Evolutionary conservation across 2,329 filamentous ascomycete genomes (phyloP).

Genomic region (Annulohypoxylon truncatum): DNA sequence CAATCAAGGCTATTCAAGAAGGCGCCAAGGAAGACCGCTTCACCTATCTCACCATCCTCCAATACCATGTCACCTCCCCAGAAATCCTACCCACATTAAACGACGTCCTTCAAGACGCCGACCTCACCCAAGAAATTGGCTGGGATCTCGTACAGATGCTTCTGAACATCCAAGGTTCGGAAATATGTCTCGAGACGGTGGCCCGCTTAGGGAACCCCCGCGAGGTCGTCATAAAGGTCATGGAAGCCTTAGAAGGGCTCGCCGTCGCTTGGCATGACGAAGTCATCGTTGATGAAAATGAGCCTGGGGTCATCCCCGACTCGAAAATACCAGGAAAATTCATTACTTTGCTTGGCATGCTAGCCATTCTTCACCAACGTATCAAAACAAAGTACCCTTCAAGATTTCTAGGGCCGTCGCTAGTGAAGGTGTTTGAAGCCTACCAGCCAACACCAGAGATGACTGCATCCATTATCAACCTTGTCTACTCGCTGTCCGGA

Average conservation of each 20-base stretch:
- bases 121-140: conserved; percentile 79
- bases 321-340: conserved; percentile 63
- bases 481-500: conserved; percentile 75
- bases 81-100: conserved; percentile 75
- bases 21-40: conserved; percentile 67
- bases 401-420: conserved; percentile 80
- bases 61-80: conserved; percentile 73
- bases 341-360: conserved; percentile 75
- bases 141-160: conserved; percentile 86
- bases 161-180: conserved; percentile 74
- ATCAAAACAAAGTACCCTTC: conserved; percentile 83
- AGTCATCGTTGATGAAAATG: conserved; percentile 54
- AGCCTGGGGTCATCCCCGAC: conserved; percentile 51
- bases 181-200: conserved; percentile 77
- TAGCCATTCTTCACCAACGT: conserved; percentile 77
- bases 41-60: conserved; percentile 82
- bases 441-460: conserved; percentile 75
- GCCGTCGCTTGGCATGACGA: conserved; percentile 60
- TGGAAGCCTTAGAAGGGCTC: conserved; percentile 75
- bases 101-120: conserved; percentile 73
- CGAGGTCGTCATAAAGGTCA: conserved; percentile 83
- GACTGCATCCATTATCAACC: conserved; percentile 75
- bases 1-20: conserved; percentile 48
- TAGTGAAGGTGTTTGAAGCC: conserved; percentile 75
- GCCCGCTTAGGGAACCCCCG: conserved; percentile 82